Base-by-base conservation (phyloP, 148 eudicot species). In the Silene conica region DNA sequence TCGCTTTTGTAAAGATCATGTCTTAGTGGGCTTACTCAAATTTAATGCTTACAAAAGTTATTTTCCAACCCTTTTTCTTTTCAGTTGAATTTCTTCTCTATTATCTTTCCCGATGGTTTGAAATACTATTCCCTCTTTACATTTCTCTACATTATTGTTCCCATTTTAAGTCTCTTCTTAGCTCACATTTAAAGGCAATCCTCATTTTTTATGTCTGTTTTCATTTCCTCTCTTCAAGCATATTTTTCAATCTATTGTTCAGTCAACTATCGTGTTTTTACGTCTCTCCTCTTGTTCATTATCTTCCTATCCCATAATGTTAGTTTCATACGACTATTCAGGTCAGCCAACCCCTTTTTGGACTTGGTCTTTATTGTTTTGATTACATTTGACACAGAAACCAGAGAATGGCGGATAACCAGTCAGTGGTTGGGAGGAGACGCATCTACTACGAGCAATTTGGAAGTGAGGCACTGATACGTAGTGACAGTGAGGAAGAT, bases 401-500 rank as follows among this genome's bases (percentile, higher is more conserved):
- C 84, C 98, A 88, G 88, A 90, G 89, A 83, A 94, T 94, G 98
- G 86, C 88, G 76, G 96, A 94, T 63, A 88, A 91, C 57, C 97
- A 94, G 69, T 88, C 98, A 1, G 92, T 94, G 31, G 87, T 84
- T 73, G 98, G 98, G 75, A 88, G 90, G 81, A 89, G 92, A 76
- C 97, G 89, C 25, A 94, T 91, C 62, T 94, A 91, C 75, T 94
- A 94, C 76, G 98, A 92, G 71, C 79, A 81, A 74, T 84, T 79
- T 78, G 96, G 93, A 34, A 82, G 87, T 75, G 98, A 91, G 83
- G 87, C 97, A 50, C 77, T 94, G 77, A 78, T 89, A 63, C 92
- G 97, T 70, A 94, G 93, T 76, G 98, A 94, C 74, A 92, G 96
- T 73, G 98, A 94, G 70, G 98, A 89, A 81, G 98, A 94, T 76